phyloP scores from a whole-genome alignment of 2,329 filamentous ascomycete species.

The Stagonosporopsis chrysanthemi region DNA sequence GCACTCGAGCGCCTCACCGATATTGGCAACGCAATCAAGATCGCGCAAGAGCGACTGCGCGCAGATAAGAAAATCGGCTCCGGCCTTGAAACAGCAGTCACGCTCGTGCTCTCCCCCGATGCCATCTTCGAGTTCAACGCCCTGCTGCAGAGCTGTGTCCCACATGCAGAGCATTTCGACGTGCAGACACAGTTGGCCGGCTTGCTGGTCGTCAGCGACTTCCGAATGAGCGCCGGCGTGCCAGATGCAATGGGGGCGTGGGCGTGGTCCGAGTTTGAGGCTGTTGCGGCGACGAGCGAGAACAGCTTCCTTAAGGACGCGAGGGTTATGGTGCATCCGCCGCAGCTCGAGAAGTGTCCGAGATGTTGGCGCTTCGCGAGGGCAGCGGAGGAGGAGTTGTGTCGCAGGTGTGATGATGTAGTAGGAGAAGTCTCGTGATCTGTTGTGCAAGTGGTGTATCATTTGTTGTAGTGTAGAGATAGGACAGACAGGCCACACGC shows the following conservation, averaged over 20 bases:
- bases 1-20: slow-evolving; percentile 52
- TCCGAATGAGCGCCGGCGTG: slow-evolving; percentile 25
- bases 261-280: slow-evolving; percentile 29
- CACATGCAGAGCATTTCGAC: neutral
- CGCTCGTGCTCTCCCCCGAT: slow-evolving; percentile 35
- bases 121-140: neutral
- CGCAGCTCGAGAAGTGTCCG: slow-evolving; percentile 73
- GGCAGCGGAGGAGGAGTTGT: slow-evolving; percentile 70
- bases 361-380: slow-evolving; percentile 90
- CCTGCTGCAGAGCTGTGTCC: slow-evolving; percentile 12
- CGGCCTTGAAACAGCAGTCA: slow-evolving; percentile 78
- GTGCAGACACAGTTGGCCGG: slow-evolving; percentile 45
- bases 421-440: slow-evolving; percentile 50
- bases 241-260: neutral
- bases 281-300: slow-evolving; percentile 41
- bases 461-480: neutral
- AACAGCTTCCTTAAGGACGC: slow-evolving; percentile 24
- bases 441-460: neutral
- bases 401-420: slow-evolving; percentile 74
- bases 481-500: neutral
- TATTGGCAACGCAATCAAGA: slow-evolving; percentile 73
- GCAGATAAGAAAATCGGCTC: slow-evolving; percentile 76
- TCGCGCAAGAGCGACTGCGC: slow-evolving; percentile 76
- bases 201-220: slow-evolving; percentile 54
- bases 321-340: slow-evolving; percentile 50